Percentiles rank a stretch among this genome's conserved stretches.
Evolutionary conservation across 345 rosid genomes (phyloP).

Genomic region (Eucalyptus sideroxylon): DNA sequence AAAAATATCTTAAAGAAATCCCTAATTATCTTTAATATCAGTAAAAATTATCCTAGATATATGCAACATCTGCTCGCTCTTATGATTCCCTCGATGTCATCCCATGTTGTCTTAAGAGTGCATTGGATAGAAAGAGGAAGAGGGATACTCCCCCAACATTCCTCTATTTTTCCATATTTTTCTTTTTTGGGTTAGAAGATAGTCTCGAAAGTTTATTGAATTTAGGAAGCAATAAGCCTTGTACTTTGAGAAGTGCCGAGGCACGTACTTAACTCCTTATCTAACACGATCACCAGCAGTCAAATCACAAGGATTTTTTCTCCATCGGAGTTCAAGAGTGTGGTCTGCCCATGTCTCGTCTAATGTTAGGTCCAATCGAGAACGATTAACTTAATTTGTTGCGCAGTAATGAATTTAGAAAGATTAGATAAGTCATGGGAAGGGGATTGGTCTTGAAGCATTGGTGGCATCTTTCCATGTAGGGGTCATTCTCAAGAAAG

Average conservation of each 20-base stretch:
- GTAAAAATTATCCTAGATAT: background rate
- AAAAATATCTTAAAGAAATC: background rate
- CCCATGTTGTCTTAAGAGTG: background rate
- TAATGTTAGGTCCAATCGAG: background rate
- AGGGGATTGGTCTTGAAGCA: background rate
- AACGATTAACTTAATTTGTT: background rate
- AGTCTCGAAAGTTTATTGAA: background rate
- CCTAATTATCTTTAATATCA: background rate
- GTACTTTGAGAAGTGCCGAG: background rate
- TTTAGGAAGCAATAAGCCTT: background rate
- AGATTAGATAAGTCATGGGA: background rate
- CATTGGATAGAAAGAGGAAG: background rate
- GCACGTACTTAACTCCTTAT: background rate
- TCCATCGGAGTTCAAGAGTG: too few species aligned
- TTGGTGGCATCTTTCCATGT: background rate
- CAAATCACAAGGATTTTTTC: background rate
- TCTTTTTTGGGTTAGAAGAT: background rate
- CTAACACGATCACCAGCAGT: fast-evolving
- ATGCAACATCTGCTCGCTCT: background rate
- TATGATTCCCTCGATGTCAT: background rate
- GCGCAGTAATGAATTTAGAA: background rate
- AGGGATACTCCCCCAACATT: background rate
- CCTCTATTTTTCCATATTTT: background rate
- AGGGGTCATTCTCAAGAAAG: background rate
- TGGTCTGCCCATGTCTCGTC: background rate